Conservation (phyloP, 352 stramenopile genomes). For the Phytophthora pluvialis region DNA sequence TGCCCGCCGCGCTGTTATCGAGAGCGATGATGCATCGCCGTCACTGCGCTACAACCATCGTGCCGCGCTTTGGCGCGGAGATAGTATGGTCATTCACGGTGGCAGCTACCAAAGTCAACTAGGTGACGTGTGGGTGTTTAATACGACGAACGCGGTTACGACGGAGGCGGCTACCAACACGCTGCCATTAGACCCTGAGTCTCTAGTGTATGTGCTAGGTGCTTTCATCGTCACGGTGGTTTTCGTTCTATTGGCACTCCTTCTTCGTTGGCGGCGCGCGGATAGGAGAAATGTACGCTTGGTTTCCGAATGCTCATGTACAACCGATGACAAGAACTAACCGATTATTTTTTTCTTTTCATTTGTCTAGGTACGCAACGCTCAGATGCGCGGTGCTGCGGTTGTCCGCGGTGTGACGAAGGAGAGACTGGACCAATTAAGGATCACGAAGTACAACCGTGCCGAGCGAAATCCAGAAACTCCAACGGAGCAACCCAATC, state of each 20-base stretch:
- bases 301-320: background rate
- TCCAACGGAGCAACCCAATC: conserved; percentile 11
- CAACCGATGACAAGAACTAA: background rate
- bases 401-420: conserved; percentile 62
- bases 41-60: conserved; percentile 74
- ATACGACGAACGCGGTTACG: conserved; percentile 51
- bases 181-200: conserved; percentile 61
- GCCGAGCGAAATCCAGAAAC: conserved; percentile 35
- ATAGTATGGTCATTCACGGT: conserved; percentile 68
- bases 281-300: conserved; percentile 65
- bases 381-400: conserved; percentile 48
- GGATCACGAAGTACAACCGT: conserved; percentile 69
- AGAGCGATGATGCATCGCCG: conserved; percentile 28
- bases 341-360: conserved; percentile 2
- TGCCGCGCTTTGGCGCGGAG: conserved; percentile 52
- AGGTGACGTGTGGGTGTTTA: conserved; percentile 76
- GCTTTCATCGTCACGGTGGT: conserved; percentile 74
- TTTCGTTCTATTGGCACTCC: conserved; percentile 59
- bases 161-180: conserved; percentile 22
- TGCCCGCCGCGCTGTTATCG: conserved; percentile 20
- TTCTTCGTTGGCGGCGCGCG: conserved; percentile 68
- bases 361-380: conserved; percentile 48
- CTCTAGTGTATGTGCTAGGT: conserved; percentile 76
- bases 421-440: conserved; percentile 65
- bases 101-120: conserved; percentile 76